A percentile compares a stretch with the other conserved stretches of the same genome.
Conservation (phyloP, 2,329 filamentous ascomycete genomes). For the Sclerotinia minor region DNA sequence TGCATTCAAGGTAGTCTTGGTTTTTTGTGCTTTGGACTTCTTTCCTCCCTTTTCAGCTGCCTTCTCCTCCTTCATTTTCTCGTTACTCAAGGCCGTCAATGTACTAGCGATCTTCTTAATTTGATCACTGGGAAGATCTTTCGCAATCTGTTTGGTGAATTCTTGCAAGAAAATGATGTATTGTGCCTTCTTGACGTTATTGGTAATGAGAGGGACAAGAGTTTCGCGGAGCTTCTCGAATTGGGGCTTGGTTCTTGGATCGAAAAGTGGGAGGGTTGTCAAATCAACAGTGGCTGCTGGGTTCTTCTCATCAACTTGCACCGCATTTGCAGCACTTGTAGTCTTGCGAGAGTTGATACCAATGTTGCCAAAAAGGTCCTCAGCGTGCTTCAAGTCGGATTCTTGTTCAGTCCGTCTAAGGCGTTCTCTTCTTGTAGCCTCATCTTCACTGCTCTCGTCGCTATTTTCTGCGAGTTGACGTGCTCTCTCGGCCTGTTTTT, state of each 20-base stretch:
- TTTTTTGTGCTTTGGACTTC: constrained; percentile 97
- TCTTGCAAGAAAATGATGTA: constrained; percentile 90
- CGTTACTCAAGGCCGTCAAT: constrained; percentile 88
- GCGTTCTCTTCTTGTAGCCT: constrained; percentile 71
- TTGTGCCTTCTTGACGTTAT: constrained; percentile 82
- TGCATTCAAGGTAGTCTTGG: constrained; percentile 79
- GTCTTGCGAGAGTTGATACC: constrained; percentile 68
- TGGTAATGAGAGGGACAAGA: constrained; percentile 73
- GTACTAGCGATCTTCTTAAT: constrained; percentile 93
- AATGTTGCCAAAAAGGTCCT: constrained; percentile 83
- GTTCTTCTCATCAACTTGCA: constrained; percentile 70
- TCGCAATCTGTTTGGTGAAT: constrained; percentile 81
- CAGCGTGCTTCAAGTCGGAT: constrained; percentile 82
- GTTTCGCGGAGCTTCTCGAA: constrained; percentile 78
- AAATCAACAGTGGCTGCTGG: constrained; percentile 81
- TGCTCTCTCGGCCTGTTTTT: constrained; percentile 64
- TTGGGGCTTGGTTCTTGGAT: constrained; percentile 81
- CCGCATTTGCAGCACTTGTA: constrained; percentile 62
- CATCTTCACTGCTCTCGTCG: constrained; percentile 62
- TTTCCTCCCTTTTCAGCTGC: constrained; percentile 88
- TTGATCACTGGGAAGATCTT: constrained; percentile 86
- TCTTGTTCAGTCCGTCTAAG: constrained; percentile 81
- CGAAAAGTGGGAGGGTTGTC: constrained; percentile 77
- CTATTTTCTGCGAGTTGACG: constrained; percentile 56
- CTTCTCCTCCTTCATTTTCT: constrained; percentile 99